Percentiles rank a stretch among this genome's conserved stretches.
Conservation (phyloP, 768 basidiomycete genomes). For the Termitomyces sp. region DNA sequence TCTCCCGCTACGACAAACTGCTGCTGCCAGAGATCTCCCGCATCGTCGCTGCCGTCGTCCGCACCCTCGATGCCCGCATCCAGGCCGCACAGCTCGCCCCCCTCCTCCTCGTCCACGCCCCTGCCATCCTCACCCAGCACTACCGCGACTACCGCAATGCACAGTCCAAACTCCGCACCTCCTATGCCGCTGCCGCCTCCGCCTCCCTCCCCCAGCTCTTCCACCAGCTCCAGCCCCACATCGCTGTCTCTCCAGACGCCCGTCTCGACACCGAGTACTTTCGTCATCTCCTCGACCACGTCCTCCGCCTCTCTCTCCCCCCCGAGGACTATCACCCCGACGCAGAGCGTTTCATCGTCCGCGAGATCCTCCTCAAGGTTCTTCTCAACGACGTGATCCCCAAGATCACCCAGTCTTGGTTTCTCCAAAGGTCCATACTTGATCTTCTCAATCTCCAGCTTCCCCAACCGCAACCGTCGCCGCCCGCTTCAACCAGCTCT, state of each 20-base stretch:
- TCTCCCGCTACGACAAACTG: constrained; percentile 81
- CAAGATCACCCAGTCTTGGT: constrained; percentile 85
- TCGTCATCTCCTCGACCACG: constrained; percentile 71
- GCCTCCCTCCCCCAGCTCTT: constrained; percentile 65
- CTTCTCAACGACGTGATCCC: constrained; percentile 66
- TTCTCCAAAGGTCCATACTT: constrained; percentile 69
- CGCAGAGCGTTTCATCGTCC: constrained; percentile 74
- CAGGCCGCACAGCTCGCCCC: constrained; percentile 51
- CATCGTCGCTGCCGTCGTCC: constrained; percentile 55
- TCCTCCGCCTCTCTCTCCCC: constrained; percentile 73
- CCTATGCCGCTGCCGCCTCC: constrained; percentile 68
- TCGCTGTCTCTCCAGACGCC: constrained; percentile 70
- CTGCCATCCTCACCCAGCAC: constrained; percentile 69
- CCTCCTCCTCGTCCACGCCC: constrained; percentile 60
- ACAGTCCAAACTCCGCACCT: constrained; percentile 53
- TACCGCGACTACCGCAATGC: constrained; percentile 77
- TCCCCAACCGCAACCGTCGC: constrained; percentile 22
- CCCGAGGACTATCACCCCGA: constrained; percentile 76
- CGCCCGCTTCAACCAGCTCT: constrained; percentile 21
- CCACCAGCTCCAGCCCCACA: constrained; percentile 80
- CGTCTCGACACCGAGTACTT: constrained; percentile 70
- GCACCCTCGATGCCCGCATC: constrained; percentile 55
- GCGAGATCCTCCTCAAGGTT: constrained; percentile 80
- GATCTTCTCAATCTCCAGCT: constrained; percentile 56
- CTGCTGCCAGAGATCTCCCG: constrained; percentile 68